Evolutionary conservation across 495 filamentous ascomycete genomes (phyloP), one percentile per base, ranked within the genome.

Genomic region (Symbiotaphrina buchneri): DNA sequence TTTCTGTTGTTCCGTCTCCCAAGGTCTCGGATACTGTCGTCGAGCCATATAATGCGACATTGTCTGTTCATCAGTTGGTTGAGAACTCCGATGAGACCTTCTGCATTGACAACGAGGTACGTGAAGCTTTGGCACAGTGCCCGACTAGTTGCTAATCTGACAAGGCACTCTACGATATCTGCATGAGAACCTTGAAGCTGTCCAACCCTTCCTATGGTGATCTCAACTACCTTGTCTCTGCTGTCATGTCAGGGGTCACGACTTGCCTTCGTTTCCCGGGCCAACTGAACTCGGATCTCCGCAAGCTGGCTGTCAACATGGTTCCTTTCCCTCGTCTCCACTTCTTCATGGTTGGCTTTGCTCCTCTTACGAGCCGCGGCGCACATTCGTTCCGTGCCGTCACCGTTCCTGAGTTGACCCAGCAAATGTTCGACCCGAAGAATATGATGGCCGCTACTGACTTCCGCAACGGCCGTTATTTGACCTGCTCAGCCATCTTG

Each of bases 301-400:
- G 87, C 63, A 99, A 99, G 66, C 64, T 95, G 49, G 87, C 87
- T 46, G 87, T 99, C 61, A 99, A 99, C 79, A 99, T 99, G 87
- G 87, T 99, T 65, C 87, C 87, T 36, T 99, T 99, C 75, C 87
- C 87, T 47, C 87, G 87, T 77, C 79, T 99, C 33, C 87, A 99
- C 61, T 99, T 99, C 78, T 99, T 99, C 76, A 99, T 99, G 87
- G 90, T 99, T 53, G 87, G 87, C 53, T 99, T 99, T 57, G 85
- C 87, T 55, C 87, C 87, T 52, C 72, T 99, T 43, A 99, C 87
- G 52, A 85, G 78, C 68, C 82, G 87, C 56, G 82, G 84, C 48
- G 71, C 84, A 45, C 51, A 83, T 68, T 74, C 73, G 39, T 99
- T 95, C 87, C 90, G 87, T 52, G 83, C 90, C 40, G 74, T 99